These are phyloP conservation scores for Phytophthora boehmeriae DNA, from an alignment of 352 stramenopile genomes.

Conservation along the genomic window DNA sequence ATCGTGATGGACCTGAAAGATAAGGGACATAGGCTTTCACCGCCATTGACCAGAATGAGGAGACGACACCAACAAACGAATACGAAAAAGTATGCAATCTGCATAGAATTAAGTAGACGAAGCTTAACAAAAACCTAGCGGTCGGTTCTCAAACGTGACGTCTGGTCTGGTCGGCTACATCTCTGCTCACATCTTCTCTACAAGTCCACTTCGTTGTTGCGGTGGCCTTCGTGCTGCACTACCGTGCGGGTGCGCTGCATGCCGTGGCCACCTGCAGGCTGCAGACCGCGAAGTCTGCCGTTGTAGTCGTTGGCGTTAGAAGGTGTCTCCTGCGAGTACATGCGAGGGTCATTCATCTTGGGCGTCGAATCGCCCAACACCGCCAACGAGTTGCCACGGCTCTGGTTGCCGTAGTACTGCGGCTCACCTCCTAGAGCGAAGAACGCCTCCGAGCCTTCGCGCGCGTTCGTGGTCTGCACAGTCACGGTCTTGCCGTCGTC, in stretches of 20 bases:
- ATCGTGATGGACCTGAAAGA: no score
- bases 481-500: slow-evolving; percentile 66
- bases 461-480: slow-evolving; percentile 54
- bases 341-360: slow-evolving; percentile 31
- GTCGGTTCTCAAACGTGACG: slow-evolving; percentile 28
- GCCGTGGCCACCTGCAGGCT: slow-evolving; percentile 23
- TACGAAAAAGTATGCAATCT: slow-evolving; percentile 17
- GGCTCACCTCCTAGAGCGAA: slow-evolving; percentile 51
- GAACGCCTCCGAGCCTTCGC: slow-evolving; percentile 53
- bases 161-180: slow-evolving; percentile 14
- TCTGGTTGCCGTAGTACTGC: slow-evolving; percentile 35
- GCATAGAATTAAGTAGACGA: slow-evolving; percentile 33
- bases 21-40: no score
- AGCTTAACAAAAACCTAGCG: slow-evolving; percentile 34
- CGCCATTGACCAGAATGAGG: no score
- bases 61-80: slow-evolving; percentile 22
- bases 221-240: slow-evolving; percentile 34
- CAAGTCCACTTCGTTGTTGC: slow-evolving; percentile 57
- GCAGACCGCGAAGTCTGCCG: slow-evolving; percentile 23
- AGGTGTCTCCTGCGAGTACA: slow-evolving; percentile 37
- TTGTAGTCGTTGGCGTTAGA: slow-evolving; percentile 26
- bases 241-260: slow-evolving; percentile 35
- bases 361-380: slow-evolving; percentile 43
- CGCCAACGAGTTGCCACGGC: slow-evolving; percentile 35
- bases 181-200: slow-evolving; percentile 24